Evolutionary conservation across 257 asterid genomes (phyloP), one percentile per base, ranked within the genome.

Genomic region (Solanum dulcamara): DNA sequence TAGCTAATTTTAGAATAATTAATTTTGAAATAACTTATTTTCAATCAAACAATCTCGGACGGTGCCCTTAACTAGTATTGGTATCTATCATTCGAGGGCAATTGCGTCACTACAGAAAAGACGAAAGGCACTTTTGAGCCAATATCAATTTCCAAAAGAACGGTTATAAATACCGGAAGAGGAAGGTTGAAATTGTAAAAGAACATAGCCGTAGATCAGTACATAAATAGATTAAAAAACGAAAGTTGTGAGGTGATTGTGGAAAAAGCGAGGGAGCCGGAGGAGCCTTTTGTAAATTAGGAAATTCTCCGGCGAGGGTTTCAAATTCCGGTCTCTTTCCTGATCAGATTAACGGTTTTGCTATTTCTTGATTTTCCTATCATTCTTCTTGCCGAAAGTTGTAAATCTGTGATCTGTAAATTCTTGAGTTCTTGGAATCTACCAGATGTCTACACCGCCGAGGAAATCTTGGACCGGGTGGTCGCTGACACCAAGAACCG

Each of bases 381-480:
- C 72, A 62, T 75, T 84, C 85, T 83, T 88, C 92, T 83, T 85
- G 89, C 91, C 94, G 94, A 92, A 89, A 87, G 94, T 93, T 90
- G 91, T 92, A 93, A 92, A 88, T 87, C 90, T 33, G 37, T 4
- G 81, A 72, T 70, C 40, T 28, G 32, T 83, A 59, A 66, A 66
- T 46, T 66, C 22, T 40, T 72, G 42, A 38, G 85, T 62, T 59
- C 40, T 83, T 18, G 81, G 44, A 83, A 15, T 85, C 55, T 84
- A 15, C 32, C 84, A 51, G 77, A 96, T 96, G 96, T 93, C 95
- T 84, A 88, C 97, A 86, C 97, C 98, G 81, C 90, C 89, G 91
- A 93, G 80, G 86, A 91, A 91, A 88, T 91, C 90, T 20, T 92
- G 97, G 90, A 84, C 88, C 10, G 88, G 89, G 10, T 86, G 89